These are phyloP conservation scores for Scheffersomyces spartinae DNA, from an alignment of 805 yeast genomes.

Conservation along the genomic window DNA sequence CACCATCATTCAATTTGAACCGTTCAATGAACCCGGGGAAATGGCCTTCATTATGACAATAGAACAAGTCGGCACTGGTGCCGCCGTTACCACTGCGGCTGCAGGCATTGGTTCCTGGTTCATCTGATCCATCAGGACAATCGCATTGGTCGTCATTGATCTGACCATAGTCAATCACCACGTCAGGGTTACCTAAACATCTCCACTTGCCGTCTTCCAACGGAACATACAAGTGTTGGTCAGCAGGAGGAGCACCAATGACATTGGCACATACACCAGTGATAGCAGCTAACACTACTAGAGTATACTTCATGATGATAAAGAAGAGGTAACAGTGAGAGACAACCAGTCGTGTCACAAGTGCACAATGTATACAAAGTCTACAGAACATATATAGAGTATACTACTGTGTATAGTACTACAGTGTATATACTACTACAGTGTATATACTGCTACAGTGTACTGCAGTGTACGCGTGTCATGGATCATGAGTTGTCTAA, in stretches of 20 bases:
- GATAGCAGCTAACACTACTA: constrained; percentile 1
- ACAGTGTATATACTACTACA: neutral
- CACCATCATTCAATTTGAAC: constrained; percentile 73
- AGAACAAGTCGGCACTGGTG: too few relatives aligned
- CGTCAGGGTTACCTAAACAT: constrained; percentile 60
- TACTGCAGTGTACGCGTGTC: neutral
- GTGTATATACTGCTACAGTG: neutral
- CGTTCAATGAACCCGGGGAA: constrained; percentile 51
- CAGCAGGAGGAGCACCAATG: constrained; percentile 27
- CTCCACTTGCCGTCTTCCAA: constrained; percentile 45
- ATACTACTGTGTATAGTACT: neutral
- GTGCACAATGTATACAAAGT: neutral
- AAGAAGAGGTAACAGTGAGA: too few relatives aligned
- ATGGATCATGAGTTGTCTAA: constrained; percentile 5
- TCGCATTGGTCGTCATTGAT: constrained; percentile 89
- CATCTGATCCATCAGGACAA: constrained; percentile 97
- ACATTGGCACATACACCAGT: constrained; percentile 2
- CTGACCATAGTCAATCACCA: constrained; percentile 44
- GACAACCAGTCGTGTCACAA: too few relatives aligned
- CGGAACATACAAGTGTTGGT: constrained; percentile 38
- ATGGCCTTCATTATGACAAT: constrained; percentile 70
- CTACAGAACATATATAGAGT: neutral
- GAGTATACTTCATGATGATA: neutral
- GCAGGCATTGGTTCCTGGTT: constrained; percentile 92
- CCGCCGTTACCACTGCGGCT: constrained; percentile 13